Conservation (phyloP, 805 yeast species). For the Lachancea meyersii region DNA sequence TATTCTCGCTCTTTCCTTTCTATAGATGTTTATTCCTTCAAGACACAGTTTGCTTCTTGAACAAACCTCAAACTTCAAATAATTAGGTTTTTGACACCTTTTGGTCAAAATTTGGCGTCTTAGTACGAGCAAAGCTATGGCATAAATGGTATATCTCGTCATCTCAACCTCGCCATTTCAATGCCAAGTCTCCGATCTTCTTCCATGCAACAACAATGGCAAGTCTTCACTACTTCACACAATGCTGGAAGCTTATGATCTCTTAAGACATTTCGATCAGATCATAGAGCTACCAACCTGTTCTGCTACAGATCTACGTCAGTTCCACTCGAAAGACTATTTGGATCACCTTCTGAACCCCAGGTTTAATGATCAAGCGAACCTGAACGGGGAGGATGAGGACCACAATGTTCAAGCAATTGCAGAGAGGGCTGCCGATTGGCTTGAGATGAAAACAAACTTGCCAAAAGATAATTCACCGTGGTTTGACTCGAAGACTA, state of each 20-base stretch:
- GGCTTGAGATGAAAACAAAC: conserved; percentile 11
- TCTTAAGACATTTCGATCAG: conserved; percentile 22
- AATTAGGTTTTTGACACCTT: too few species aligned
- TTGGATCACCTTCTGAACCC: conserved; percentile 36
- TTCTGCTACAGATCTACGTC: conserved; percentile 35
- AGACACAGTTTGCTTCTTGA: too few species aligned
- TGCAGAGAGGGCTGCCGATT: conserved; percentile 12
- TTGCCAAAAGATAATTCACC: not conserved
- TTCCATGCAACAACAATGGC: conserved; percentile 28
- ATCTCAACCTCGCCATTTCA: conserved; percentile 27
- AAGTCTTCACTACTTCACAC: conserved; percentile 25
- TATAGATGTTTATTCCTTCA: too few species aligned
- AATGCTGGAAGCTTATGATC: conserved; percentile 19
- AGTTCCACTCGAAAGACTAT: conserved; percentile 46
- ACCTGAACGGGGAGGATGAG: conserved; percentile 6
- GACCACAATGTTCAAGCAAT: conserved; percentile 15
- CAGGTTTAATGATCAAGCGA: conserved; percentile 12
- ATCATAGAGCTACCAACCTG: conserved; percentile 16
- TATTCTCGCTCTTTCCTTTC: not conserved
- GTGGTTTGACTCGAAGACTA: conserved; percentile 11
- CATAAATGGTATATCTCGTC: conserved; percentile 17
- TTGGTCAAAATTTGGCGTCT: too few species aligned
- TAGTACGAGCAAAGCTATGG: too few species aligned
- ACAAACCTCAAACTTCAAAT: too few species aligned
- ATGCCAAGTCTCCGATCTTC: conserved; percentile 28